phyloP scores from a whole-genome alignment of 176 grass and related monocot genomes.

The Areca catechu region DNA sequence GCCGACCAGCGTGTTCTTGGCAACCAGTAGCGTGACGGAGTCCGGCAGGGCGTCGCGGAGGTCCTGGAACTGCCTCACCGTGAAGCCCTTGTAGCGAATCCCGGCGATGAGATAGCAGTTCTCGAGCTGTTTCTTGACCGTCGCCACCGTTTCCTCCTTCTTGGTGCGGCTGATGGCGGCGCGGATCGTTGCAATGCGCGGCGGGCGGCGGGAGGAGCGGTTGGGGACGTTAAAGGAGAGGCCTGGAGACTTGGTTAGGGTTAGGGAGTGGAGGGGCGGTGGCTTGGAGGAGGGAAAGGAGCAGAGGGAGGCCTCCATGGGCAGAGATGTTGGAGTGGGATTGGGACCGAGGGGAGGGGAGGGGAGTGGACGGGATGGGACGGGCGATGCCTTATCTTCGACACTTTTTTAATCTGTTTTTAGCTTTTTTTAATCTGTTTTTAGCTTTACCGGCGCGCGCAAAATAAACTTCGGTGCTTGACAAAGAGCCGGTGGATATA shows the following conservation, averaged over 20 bases:
- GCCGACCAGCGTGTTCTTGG: slow-evolving; percentile 82
- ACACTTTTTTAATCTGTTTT: no score
- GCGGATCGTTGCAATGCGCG: slow-evolving; percentile 5
- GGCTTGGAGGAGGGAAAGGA: slow-evolving; percentile 30
- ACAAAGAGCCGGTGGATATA: no score
- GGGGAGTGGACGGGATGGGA: slow-evolving; percentile 17
- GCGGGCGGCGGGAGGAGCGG: not conserved
- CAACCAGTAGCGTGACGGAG: slow-evolving; percentile 50
- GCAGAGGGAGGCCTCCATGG: slow-evolving; percentile 62
- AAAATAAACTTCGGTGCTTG: no score
- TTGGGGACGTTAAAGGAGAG: not conserved
- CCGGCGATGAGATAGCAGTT: slow-evolving; percentile 71
- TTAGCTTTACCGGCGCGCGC: no score
- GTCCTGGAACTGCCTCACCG: slow-evolving; percentile 68
- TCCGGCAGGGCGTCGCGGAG: slow-evolving; percentile 53
- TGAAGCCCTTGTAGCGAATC: slow-evolving; percentile 89
- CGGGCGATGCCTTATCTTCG: slow-evolving; percentile 7
- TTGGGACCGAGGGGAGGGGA: slow-evolving; percentile 1
- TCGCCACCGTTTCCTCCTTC: slow-evolving; percentile 37
- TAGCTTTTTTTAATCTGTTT: no score
- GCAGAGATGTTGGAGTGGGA: not conserved
- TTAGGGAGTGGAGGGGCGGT: slow-evolving; percentile 11
- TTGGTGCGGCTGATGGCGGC: slow-evolving; percentile 50
- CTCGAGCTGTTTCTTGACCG: slow-evolving; percentile 52
- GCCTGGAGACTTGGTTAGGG: slow-evolving; percentile 9